Percentiles rank a stretch among this genome's conserved stretches.
Evolutionary conservation across 495 filamentous ascomycete species (phyloP).

Genomic region (Aspergillus incahuasiensis): DNA sequence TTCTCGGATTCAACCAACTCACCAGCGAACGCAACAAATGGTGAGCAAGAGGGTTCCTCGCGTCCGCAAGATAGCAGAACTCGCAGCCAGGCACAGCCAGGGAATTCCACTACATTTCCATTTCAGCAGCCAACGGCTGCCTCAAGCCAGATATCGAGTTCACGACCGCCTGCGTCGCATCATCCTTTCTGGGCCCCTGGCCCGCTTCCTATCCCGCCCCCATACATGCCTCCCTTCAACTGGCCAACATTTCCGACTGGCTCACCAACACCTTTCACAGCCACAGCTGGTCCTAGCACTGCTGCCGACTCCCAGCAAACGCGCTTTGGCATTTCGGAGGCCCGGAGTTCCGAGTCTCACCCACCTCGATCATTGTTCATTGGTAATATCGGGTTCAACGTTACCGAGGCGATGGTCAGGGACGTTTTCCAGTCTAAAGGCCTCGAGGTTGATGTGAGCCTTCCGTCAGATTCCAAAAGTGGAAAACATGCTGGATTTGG

Average conservation of each 20-base stretch:
- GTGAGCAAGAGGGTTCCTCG: not conserved
- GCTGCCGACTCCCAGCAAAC: not conserved
- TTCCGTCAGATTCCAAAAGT: constrained; percentile 79
- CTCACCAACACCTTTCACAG: not conserved
- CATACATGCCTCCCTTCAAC: not conserved
- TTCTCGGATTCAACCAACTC: not conserved
- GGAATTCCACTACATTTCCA: not conserved
- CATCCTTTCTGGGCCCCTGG: not conserved
- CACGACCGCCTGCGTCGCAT: constrained; percentile 2
- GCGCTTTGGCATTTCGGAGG: not conserved
- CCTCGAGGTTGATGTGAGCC: constrained; percentile 65
- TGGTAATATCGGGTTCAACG: constrained; percentile 85
- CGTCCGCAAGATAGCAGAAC: not conserved
- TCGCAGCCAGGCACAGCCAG: not conserved
- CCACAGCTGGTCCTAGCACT: not conserved
- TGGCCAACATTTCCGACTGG: not conserved
- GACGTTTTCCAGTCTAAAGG: constrained; percentile 73
- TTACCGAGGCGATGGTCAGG: constrained; percentile 64
- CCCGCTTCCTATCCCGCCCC: not conserved
- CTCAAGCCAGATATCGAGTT: not conserved
- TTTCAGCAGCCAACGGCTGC: not conserved
- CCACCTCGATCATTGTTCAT: constrained; percentile 73
- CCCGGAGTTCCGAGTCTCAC: constrained; percentile 41
- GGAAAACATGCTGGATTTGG: constrained; percentile 88
- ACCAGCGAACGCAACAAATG: not conserved